phyloP scores from a whole-genome alignment of 352 stramenopile genomes.

The Globisporangium middletonii region DNA sequence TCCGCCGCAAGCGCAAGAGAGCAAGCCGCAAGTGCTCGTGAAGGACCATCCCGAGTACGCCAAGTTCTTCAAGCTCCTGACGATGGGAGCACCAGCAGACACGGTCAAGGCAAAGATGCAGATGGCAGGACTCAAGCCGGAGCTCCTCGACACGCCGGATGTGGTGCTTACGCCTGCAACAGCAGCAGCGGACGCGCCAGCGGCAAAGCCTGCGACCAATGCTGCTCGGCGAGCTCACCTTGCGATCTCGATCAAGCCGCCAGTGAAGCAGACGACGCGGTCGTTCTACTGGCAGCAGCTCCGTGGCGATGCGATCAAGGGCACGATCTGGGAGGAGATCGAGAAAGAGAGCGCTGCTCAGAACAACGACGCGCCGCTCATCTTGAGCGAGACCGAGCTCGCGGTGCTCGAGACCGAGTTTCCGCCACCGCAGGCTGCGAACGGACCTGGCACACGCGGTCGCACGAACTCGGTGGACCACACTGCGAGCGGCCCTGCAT shows the following conservation, averaged over 20 bases:
- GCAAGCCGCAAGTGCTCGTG: constrained; percentile 33
- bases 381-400: constrained; percentile 45
- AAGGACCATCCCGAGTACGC: constrained; percentile 63
- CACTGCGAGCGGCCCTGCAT: constrained; percentile 28
- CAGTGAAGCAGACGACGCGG: constrained; percentile 47
- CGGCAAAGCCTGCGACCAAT: constrained; percentile 7
- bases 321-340: constrained; percentile 77
- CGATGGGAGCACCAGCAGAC: constrained; percentile 47
- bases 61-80: constrained; percentile 72
- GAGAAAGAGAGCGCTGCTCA: constrained; percentile 46
- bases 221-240: constrained; percentile 38
- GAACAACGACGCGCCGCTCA: constrained; percentile 46
- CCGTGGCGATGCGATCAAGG: constrained; percentile 47
- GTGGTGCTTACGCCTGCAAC: constrained; percentile 9
- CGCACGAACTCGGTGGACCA: constrained; percentile 41
- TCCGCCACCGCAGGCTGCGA: constrained; percentile 38
- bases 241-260: constrained; percentile 56
- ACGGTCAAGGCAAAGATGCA: constrained; percentile 63
- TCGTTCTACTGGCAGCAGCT: constrained; percentile 79
- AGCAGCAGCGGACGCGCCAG: constrained; percentile 17
- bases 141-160: constrained; percentile 30
- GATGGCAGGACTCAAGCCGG: constrained; percentile 48
- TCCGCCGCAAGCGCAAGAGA: constrained; percentile 3
- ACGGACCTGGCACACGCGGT: constrained; percentile 19
- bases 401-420: constrained; percentile 54